phyloP scores from a whole-genome alignment of 225 moss, liverwort and hornwort species.

The Marchantia polymorpha region DNA sequence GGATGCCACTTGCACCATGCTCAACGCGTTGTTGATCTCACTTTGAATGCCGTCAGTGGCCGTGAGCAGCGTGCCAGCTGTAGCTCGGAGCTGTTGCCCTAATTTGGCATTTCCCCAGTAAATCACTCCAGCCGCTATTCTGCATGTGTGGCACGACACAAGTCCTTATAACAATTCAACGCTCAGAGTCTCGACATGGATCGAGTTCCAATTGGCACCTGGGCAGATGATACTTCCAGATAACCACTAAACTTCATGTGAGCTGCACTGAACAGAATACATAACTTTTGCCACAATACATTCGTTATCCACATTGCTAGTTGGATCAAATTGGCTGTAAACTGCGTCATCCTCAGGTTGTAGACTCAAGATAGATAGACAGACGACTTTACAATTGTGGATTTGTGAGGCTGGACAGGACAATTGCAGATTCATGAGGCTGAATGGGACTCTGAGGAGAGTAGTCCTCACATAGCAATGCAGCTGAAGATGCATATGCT shows the following conservation, averaged over 20 bases:
- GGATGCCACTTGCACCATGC: constrained; percentile 46
- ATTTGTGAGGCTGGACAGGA: too few species aligned
- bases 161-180: background rate
- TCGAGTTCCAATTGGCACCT: background rate
- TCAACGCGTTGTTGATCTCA: constrained; percentile 46
- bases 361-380: too few species aligned
- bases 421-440: too few species aligned
- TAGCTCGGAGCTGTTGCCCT: constrained; percentile 34
- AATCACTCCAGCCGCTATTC: constrained; percentile 38
- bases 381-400: too few species aligned
- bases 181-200: background rate
- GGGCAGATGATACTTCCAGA: background rate
- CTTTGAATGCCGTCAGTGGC: constrained; percentile 44
- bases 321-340: too few species aligned
- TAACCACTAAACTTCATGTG: background rate
- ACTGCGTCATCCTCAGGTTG: too few species aligned
- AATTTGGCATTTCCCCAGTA: constrained; percentile 47
- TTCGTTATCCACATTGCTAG: too few species aligned
- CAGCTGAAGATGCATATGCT: constrained; percentile 31
- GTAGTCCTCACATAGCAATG: constrained; percentile 42
- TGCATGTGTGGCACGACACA: constrained; percentile 21
- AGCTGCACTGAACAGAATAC: background rate
- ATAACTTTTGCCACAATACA: too few species aligned
- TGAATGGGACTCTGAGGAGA: background rate
- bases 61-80: constrained; percentile 38